Evolutionary conservation across 495 filamentous ascomycete genomes (phyloP), one percentile per base, ranked within the genome.

Genomic region (Ramalina peruviana): DNA sequence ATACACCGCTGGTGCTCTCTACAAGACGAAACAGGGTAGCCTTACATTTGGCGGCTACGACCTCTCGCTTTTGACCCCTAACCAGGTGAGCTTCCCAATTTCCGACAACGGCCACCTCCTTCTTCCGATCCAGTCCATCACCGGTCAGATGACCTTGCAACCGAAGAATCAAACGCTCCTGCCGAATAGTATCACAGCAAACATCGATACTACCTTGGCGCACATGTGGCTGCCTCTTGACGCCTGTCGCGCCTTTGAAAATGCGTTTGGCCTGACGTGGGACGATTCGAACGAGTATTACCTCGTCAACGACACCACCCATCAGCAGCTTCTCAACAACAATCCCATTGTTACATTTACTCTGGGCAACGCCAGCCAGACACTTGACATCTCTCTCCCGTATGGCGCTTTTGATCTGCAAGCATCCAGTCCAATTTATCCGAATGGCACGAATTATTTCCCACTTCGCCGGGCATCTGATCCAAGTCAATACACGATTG

Each of bases 1-100:
- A 40, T 78, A 75, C 58, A 77, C 75, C 6, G 72, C 72, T 17
- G 76, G 74, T 23, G 72, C 72, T 19, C 62, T 63, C 37, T 78
- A 79, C 54, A 17, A 68, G 63, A 36, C 61, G 63, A 40, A 44
- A 26, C 47, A 72, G 36, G 70, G 65, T n/a, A 72, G 72, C 46
- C 61, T 80, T n/a, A 77, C 75, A 11, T 67, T 80, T 39, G 76
- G 75, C 13, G 76, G 76, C 7, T 80, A 77, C 55, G 76, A 80
- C 53, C 54, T 64, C 7, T 70, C 74, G 4, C 61, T 72, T 30
- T 78, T 76, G 53, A 57, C 61, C 5, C 62, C 66, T 2, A 78
- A 75, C 54, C 48, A 71, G 40, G 55, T 73, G 17, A 65, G 60
- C 11, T 74, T 79, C 52, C 60, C 55, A 16, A 70, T 78, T 60